Percentiles rank a stretch among this genome's conserved stretches.
These are phyloP conservation scores for Cercospora sp. DNA, from an alignment of 2,329 filamentous ascomycete genomes.

Conservation along the genomic window DNA sequence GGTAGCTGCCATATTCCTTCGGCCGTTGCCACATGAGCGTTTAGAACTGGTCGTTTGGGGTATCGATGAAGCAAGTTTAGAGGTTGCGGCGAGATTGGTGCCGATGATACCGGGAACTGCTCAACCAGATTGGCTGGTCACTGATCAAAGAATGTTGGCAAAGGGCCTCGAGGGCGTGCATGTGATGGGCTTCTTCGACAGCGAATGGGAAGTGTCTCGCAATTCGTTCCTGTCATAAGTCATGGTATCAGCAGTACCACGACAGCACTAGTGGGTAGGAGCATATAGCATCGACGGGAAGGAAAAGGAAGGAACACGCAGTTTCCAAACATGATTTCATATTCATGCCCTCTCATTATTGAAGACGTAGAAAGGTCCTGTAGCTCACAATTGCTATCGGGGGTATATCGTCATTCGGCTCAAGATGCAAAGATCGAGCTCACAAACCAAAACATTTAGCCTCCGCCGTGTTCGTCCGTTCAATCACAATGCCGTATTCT, in stretches of 20 bases:
- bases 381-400: background rate
- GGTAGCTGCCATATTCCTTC: constrained; percentile 55
- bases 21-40: constrained; percentile 49
- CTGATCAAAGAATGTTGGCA: constrained; percentile 51
- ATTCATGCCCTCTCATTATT: background rate
- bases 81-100: constrained; percentile 54
- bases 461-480: background rate
- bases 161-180: constrained; percentile 54
- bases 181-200: constrained; percentile 59
- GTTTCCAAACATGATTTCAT: background rate
- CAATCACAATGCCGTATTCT: background rate
- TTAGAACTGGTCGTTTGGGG: constrained; percentile 61
- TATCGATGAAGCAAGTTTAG: constrained; percentile 48
- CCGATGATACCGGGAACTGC: constrained; percentile 59
- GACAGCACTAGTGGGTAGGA: too few species aligned
- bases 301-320: background rate
- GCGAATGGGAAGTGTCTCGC: constrained; percentile 53
- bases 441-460: background rate
- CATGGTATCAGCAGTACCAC: too few species aligned
- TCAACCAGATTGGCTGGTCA: constrained; percentile 59
- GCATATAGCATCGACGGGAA: background rate
- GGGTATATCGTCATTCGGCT: constrained; percentile 4
- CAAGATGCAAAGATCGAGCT: constrained; percentile 3
- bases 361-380: constrained; percentile 4
- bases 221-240: constrained; percentile 46